phyloP scores from a whole-genome alignment of 2,329 filamentous ascomycete genomes.

The Paraphaeosphaeria minitans region DNA sequence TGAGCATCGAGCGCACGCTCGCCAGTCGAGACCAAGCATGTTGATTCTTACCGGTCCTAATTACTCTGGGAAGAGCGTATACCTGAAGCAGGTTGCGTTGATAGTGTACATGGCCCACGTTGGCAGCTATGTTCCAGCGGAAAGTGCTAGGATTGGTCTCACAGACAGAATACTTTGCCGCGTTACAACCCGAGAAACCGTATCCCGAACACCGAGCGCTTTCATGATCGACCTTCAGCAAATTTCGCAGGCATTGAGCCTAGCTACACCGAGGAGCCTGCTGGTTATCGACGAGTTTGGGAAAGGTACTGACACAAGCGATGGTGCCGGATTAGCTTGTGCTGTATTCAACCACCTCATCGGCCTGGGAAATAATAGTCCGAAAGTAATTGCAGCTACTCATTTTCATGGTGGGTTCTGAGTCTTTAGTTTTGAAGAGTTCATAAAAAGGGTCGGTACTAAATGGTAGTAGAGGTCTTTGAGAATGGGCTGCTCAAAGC shows the following conservation, averaged over 20 bases:
- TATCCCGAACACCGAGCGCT: constrained; percentile 67
- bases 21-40: constrained; percentile 62
- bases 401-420: constrained; percentile 63
- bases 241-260: constrained; percentile 74
- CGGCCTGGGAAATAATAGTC: constrained; percentile 53
- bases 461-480: constrained; percentile 65
- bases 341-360: constrained; percentile 65
- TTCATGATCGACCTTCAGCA: constrained; percentile 89
- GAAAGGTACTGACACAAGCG: constrained; percentile 68
- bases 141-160: constrained; percentile 75
- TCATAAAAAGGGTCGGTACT: constrained; percentile 52
- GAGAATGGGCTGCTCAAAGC: constrained; percentile 63
- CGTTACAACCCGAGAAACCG: constrained; percentile 74
- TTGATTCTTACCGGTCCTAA: constrained; percentile 90
- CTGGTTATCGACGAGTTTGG: constrained; percentile 93
- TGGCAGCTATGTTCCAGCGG: constrained; percentile 85
- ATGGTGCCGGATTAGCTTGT: constrained; percentile 68
- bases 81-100: constrained; percentile 88
- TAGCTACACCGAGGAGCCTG: constrained; percentile 76
- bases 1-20: constrained; percentile 10
- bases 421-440: too few relatives aligned
- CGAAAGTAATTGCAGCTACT: constrained; percentile 66
- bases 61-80: constrained; percentile 95
- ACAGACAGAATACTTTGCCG: constrained; percentile 93
- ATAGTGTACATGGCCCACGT: constrained; percentile 93